Evolutionary conservation across 306 rosid genomes (phyloP).

Genomic region (Citrullus colocynthis): DNA sequence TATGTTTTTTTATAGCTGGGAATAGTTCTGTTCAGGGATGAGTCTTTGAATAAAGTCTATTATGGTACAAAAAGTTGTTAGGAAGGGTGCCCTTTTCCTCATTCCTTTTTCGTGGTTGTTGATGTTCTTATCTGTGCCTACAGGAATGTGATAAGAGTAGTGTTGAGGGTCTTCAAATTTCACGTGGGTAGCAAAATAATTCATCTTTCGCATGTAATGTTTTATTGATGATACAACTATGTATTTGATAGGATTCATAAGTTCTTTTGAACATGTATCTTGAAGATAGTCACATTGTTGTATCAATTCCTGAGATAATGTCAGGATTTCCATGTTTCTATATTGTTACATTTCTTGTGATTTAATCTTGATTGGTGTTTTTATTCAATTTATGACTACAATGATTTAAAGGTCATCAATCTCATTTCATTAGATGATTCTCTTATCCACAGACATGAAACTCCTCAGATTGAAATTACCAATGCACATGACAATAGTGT

Average conservation of each 20-base stretch:
- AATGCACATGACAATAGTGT: conserved; percentile 88
- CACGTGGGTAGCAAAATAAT: not conserved
- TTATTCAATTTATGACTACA: not conserved
- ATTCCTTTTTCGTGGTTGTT: not conserved
- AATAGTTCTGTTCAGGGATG: not conserved
- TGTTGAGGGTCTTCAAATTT: not conserved
- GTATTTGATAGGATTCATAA: not conserved
- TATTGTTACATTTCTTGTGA: not conserved
- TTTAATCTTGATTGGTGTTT: not conserved
- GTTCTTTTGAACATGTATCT: not conserved
- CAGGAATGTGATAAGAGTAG: not conserved
- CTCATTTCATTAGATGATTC: conserved; percentile 13
- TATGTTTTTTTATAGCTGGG: not conserved
- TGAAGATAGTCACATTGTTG: not conserved
- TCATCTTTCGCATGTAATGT: not conserved
- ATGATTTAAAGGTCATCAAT: not conserved
- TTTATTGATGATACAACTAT: not conserved
- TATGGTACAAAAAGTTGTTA: not conserved
- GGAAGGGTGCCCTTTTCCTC: not conserved
- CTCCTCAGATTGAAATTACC: conserved; percentile 83
- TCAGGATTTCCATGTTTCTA: conserved; percentile 1
- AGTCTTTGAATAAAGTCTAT: not conserved
- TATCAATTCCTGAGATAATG: not conserved
- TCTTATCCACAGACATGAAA: conserved; percentile 65
- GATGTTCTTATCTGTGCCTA: not conserved